phyloP scores from a whole-genome alignment of 2,329 filamentous ascomycete genomes.

The Aspergillus ruber region DNA sequence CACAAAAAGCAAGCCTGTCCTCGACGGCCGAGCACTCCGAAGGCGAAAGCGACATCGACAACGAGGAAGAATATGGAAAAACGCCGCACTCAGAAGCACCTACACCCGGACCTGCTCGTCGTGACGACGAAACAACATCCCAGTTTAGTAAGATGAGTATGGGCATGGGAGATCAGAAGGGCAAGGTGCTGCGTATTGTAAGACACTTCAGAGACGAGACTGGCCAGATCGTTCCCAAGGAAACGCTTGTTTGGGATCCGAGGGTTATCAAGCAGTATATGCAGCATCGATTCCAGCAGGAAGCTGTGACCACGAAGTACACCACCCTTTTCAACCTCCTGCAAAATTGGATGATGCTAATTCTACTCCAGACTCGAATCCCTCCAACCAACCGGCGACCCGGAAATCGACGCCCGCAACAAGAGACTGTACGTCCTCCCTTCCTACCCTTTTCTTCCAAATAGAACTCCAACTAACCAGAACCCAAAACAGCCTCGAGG shows the following conservation, averaged over 20 bases:
- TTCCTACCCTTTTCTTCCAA: not conserved
- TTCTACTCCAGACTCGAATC: slow-evolving; percentile 47
- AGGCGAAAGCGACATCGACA: slow-evolving; percentile 57
- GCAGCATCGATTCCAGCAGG: slow-evolving; percentile 65
- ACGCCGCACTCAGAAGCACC: slow-evolving; percentile 63
- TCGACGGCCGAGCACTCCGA: slow-evolving; percentile 71
- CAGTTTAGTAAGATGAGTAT: slow-evolving; percentile 68
- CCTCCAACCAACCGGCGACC: slow-evolving; percentile 59
- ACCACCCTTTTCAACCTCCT: slow-evolving; percentile 25
- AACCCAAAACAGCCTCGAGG: slow-evolving; percentile 51
- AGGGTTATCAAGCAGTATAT: slow-evolving; percentile 85
- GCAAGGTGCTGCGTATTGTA: slow-evolving; percentile 66
- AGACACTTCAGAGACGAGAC: slow-evolving; percentile 59
- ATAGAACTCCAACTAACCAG: slow-evolving; percentile 9
- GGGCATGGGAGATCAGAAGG: slow-evolving; percentile 57
- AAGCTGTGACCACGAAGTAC: slow-evolving; percentile 68
- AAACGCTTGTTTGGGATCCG: slow-evolving; percentile 65
- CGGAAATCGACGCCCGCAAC: slow-evolving; percentile 58
- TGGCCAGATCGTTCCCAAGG: slow-evolving; percentile 56
- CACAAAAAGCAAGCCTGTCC: slow-evolving; percentile 71
- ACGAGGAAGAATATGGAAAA: slow-evolving; percentile 42
- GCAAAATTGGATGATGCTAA: slow-evolving; percentile 3
- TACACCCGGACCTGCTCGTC: slow-evolving; percentile 50
- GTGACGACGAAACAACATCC: slow-evolving; percentile 70
- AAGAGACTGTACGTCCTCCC: slow-evolving; percentile 47